These are phyloP conservation scores for Ulota crispa DNA, from an alignment of 225 moss, liverwort and hornwort species.

Conservation along the genomic window DNA sequence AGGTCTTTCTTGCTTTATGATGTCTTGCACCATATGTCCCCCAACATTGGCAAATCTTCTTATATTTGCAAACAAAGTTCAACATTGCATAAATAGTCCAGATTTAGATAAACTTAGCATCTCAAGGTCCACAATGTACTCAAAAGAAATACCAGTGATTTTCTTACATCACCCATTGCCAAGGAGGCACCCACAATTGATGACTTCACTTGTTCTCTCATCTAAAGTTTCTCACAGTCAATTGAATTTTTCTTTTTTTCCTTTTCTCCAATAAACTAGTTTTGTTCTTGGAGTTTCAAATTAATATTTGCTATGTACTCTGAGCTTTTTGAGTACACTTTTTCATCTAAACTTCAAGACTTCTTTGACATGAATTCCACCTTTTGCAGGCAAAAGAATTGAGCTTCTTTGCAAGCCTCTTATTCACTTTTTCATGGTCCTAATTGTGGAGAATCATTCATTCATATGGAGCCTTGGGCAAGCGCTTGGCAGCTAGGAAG, in stretches of 20 bases:
- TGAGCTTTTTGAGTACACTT: neutral
- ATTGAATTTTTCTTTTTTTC: too few relatives aligned
- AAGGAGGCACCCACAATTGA: neutral
- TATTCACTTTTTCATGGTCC: constrained; percentile 17
- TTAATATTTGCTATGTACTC: neutral
- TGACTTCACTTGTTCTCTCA: too few relatives aligned
- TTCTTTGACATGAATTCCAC: neutral
- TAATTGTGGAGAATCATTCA: neutral
- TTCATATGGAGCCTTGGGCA: constrained; percentile 41
- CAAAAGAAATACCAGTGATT: neutral
- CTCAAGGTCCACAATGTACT: neutral
- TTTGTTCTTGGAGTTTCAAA: neutral
- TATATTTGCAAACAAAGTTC: too few relatives aligned
- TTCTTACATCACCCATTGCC: neutral
- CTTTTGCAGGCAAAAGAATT: neutral
- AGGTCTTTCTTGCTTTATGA: too few relatives aligned
- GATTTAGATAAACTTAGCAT: too few relatives aligned
- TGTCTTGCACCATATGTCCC: too few relatives aligned
- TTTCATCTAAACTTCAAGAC: too few relatives aligned
- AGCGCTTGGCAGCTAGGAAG: constrained; percentile 42
- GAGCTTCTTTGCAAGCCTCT: constrained; percentile 17
- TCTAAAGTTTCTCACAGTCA: too few relatives aligned
- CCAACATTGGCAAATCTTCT: too few relatives aligned
- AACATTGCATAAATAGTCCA: too few relatives aligned
- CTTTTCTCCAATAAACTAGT: too few relatives aligned